These are phyloP conservation scores for Pleurotus platypus DNA, from an alignment of 768 basidiomycete genomes.

Conservation along the genomic window DNA sequence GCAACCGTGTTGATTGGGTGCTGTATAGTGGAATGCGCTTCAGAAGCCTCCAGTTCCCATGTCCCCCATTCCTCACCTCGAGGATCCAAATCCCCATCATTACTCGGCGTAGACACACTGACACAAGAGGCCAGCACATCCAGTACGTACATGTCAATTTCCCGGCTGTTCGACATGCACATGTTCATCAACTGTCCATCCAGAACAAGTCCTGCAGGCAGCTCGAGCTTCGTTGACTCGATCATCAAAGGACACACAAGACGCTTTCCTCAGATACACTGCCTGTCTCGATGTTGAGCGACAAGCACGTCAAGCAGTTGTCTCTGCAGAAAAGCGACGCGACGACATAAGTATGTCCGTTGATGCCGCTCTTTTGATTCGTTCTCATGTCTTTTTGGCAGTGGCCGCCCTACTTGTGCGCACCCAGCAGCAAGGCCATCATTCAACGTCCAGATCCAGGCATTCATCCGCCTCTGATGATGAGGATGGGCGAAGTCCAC, in stretches of 20 bases:
- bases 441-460: conserved; percentile 40
- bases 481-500: conserved; percentile 8
- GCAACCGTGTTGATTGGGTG: no score
- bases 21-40: conserved; percentile 25
- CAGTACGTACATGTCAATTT: conserved; percentile 36
- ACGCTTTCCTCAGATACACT: conserved; percentile 67
- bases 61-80: conserved; percentile 32
- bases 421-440: conserved; percentile 35
- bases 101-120: conserved; percentile 49
- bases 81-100: conserved; percentile 47
- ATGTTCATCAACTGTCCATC: conserved; percentile 9
- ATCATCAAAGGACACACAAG: conserved; percentile 70
- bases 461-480: conserved; percentile 46
- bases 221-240: conserved; percentile 57
- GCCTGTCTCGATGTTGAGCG: conserved; percentile 65
- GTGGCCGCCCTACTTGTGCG: conserved; percentile 45
- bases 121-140: conserved; percentile 56
- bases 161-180: conserved; percentile 2
- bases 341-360: conserved; percentile 51
- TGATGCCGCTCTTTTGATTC: conserved; percentile 15
- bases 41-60: conserved; percentile 33
- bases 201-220: conserved; percentile 61
- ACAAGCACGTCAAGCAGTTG: conserved; percentile 62
- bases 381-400: conserved; percentile 19
- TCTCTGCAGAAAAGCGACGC: conserved; percentile 62